Evolutionary conservation across 176 grass and related monocot genomes (phyloP).

Genomic region (Triticum timopheevii): DNA sequence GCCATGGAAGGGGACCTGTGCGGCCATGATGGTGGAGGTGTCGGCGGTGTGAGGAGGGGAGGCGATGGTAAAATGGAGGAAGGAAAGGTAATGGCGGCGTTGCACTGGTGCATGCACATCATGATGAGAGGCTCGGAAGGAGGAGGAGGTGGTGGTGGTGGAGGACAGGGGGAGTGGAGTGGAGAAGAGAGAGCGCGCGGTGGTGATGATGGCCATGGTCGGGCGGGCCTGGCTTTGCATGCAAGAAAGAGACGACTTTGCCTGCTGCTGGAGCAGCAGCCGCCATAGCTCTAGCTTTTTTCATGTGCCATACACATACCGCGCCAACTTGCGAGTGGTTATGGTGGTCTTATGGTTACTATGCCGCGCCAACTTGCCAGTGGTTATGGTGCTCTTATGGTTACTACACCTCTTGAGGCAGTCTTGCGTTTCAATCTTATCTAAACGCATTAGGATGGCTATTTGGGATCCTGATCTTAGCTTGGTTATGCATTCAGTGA

Average conservation of each 20-base stretch:
- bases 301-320: not conserved
- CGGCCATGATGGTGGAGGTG: constrained; percentile 25
- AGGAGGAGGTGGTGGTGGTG: constrained; percentile 25
- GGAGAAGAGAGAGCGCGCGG: constrained; percentile 15
- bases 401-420: no score
- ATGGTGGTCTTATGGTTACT: not conserved
- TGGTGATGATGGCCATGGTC: not conserved
- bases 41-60: constrained; percentile 3
- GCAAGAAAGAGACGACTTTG: not conserved
- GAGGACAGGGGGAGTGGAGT: constrained; percentile 34
- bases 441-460: no score
- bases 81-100: constrained; percentile 43
- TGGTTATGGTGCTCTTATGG: no score
- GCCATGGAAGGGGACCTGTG: constrained; percentile 12
- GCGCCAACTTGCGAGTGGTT: not conserved
- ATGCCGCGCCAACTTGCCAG: no score
- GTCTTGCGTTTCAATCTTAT: no score
- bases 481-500: no score
- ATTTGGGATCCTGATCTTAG: no score
- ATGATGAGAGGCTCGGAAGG: constrained; percentile 52
- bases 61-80: constrained; percentile 47
- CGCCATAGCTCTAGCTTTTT: constrained; percentile 27
- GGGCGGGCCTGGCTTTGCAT: constrained; percentile 20
- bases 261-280: constrained; percentile 14
- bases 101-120: constrained; percentile 42